Evolutionary conservation across 208 protist genomes (phyloP), one percentile per base, ranked within the genome.

Genomic region (Leishmania arabica): DNA sequence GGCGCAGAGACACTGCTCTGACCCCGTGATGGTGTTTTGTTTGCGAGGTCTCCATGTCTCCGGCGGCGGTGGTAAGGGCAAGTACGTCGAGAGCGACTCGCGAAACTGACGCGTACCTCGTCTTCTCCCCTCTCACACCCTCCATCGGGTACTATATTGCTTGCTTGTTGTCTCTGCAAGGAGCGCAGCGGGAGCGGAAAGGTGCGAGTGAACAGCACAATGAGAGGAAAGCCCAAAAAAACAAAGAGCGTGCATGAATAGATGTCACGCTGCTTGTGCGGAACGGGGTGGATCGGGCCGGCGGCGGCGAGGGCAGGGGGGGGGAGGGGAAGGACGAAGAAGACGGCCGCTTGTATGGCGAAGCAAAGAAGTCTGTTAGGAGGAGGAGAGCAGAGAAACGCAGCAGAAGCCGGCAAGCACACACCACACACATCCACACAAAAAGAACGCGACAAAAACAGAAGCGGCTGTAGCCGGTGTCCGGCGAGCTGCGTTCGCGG

Each of bases 321-420:
- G 8, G 5, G 45, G 45, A 47, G 81, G 15, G 49, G 19, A 75
- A 21, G 51, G 9, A 60, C 31, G 45, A 40, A 40, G 40, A 56
- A 19, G 21, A 34, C 9, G 47, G 71, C 24, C 4, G 71, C 49
- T n/a, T 40, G 31, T 19, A 21, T 58, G 40, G 47, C 31, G 40
- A 75, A 27, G 21, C 3, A 27, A 34, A 9, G 11, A 34, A 64
- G 58, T 15, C 58, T 27, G 58, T 9, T 31, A 13, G 27, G 58
- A 64, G 27, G 58, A 31, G 58, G 17, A 54, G 51, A 27, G 58
- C 58, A 64, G 58, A 64, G 58, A 3, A 40, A 42, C 19, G 21
- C 31, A 80, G 74, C 81, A 86, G 40, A 47, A 81, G 74, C 68
- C 68, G 65, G 21, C 42, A 3, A 73, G 37, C 24, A 34, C 68